Percentiles rank a stretch among this genome's conserved stretches.
These are phyloP conservation scores for Neoboletus brunneissimus DNA, from an alignment of 768 basidiomycete genomes.

Conservation along the genomic window DNA sequence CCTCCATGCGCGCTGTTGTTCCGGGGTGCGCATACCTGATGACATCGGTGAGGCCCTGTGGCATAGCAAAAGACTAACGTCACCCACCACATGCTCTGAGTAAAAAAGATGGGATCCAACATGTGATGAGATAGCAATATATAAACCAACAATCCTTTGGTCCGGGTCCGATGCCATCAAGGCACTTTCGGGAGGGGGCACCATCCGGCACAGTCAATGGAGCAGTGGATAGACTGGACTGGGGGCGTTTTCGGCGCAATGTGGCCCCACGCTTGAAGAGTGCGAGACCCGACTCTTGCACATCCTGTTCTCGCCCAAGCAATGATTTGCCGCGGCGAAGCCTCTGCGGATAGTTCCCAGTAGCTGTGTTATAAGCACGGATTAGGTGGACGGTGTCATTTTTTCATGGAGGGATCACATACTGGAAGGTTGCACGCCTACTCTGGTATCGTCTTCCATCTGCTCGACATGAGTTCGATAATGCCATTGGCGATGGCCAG, in stretches of 20 bases:
- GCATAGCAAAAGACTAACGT: background rate
- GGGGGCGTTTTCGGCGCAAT: slow-evolving; percentile 63
- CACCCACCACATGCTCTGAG: slow-evolving; percentile 75
- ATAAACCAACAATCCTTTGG: slow-evolving; percentile 95
- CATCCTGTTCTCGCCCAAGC: slow-evolving; percentile 85
- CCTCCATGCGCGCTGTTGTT: slow-evolving; percentile 95
- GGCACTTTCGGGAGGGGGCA: slow-evolving; percentile 47
- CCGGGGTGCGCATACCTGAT: slow-evolving; percentile 82
- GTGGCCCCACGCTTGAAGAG: slow-evolving; percentile 86
- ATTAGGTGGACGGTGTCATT: background rate
- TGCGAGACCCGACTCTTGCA: slow-evolving; percentile 88
- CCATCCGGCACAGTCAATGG: slow-evolving; percentile 37
- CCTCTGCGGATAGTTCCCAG: slow-evolving; percentile 69
- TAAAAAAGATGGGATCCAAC: slow-evolving; percentile 75
- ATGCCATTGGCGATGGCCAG: slow-evolving; percentile 90
- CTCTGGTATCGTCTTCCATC: slow-evolving; percentile 64
- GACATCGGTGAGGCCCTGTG: slow-evolving; percentile 9
- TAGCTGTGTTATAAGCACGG: slow-evolving; percentile 42
- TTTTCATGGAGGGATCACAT: slow-evolving; percentile 34
- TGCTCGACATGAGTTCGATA: slow-evolving; percentile 86
- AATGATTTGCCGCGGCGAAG: slow-evolving; percentile 87
- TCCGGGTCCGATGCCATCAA: slow-evolving; percentile 76
- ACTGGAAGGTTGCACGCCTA: slow-evolving; percentile 83
- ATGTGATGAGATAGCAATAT: slow-evolving; percentile 85
- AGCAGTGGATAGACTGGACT: slow-evolving; percentile 40